Conservation (phyloP, 2,329 filamentous ascomycete species). For the Metarhizium humberi region DNA sequence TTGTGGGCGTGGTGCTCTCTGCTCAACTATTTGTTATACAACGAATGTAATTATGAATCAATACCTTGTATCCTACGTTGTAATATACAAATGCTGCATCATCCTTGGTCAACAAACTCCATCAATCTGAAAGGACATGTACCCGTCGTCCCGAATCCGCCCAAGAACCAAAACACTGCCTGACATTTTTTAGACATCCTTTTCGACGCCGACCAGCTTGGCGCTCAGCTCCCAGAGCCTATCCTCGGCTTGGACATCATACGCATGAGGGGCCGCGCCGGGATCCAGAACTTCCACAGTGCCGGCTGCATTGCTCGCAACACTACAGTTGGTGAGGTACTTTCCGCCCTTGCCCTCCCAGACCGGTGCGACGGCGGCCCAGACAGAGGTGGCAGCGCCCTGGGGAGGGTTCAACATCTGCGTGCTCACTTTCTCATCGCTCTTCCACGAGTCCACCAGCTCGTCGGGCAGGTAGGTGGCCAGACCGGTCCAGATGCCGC, state of each 20-base stretch:
- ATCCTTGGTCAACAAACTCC: no score
- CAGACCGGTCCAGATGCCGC: neutral
- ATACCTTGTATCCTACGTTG: no score
- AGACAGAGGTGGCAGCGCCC: conserved; percentile 38
- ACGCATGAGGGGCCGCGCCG: conserved; percentile 18
- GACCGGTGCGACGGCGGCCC: conserved; percentile 30
- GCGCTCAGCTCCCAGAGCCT: conserved; percentile 27
- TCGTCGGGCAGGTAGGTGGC: conserved; percentile 1
- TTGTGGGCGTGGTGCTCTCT: neutral
- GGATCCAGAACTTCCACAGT: neutral
- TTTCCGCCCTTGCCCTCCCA: conserved; percentile 36
- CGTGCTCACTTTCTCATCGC: neutral
- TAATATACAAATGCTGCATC: no score
- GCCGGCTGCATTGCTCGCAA: conserved; percentile 11
- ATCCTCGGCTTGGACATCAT: conserved; percentile 26
- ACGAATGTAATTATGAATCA: no score
- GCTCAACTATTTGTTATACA: neutral
- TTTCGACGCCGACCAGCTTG: conserved; percentile 5
- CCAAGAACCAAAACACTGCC: no score
- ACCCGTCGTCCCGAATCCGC: no score
- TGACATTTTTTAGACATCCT: neutral
- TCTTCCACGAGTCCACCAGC: conserved; percentile 2
- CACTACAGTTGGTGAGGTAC: conserved; percentile 34
- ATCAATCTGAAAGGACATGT: no score
- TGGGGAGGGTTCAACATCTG: conserved; percentile 16